Percentiles rank a stretch among this genome's conserved stretches.
Conservation (phyloP, 139 green algal genomes). For the Pycnococcus provasolii region DNA sequence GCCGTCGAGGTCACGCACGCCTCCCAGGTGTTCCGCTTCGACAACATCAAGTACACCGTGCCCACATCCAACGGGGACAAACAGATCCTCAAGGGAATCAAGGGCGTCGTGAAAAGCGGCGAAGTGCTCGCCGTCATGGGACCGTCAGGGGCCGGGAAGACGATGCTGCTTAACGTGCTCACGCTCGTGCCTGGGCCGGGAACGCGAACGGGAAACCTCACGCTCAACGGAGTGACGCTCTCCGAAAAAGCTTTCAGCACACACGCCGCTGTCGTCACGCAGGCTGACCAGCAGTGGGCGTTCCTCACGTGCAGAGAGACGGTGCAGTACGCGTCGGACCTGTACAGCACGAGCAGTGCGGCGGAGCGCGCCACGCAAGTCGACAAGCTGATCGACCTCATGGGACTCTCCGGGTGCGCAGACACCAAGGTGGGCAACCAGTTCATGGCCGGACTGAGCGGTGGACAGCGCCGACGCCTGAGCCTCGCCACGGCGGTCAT, state of each 20-base stretch:
- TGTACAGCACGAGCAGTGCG: conserved; percentile 19
- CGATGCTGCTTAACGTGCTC: conserved; percentile 24
- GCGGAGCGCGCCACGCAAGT: conserved; percentile 27
- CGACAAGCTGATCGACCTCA: conserved; percentile 13
- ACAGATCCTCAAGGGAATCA: neutral
- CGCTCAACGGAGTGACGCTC: conserved; percentile 27
- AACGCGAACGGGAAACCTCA: conserved; percentile 15
- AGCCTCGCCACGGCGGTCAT: conserved; percentile 81
- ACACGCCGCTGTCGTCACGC: conserved; percentile 23
- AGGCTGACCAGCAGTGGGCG: conserved; percentile 30
- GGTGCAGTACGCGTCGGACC: conserved; percentile 25
- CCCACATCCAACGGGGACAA: too few relatives aligned
- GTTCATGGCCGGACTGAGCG: conserved; percentile 69
- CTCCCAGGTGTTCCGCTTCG: too few relatives aligned
- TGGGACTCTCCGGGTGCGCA: conserved; percentile 52
- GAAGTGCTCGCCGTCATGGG: conserved; percentile 35
- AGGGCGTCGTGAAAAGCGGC: neutral
- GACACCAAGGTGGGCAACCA: conserved; percentile 84
- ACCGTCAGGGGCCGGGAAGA: conserved; percentile 33
- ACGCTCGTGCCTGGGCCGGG: neutral
- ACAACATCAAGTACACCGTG: too few relatives aligned
- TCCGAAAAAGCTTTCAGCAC: conserved; percentile 25
- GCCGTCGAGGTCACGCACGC: too few relatives aligned
- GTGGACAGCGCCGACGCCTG: conserved; percentile 87
- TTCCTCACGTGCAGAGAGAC: conserved; percentile 53